A percentile compares a stretch with the other conserved stretches of the same genome.
These are phyloP conservation scores for Suhomyces guaymorum DNA, from an alignment of 1,139 yeast species.

Conservation along the genomic window DNA sequence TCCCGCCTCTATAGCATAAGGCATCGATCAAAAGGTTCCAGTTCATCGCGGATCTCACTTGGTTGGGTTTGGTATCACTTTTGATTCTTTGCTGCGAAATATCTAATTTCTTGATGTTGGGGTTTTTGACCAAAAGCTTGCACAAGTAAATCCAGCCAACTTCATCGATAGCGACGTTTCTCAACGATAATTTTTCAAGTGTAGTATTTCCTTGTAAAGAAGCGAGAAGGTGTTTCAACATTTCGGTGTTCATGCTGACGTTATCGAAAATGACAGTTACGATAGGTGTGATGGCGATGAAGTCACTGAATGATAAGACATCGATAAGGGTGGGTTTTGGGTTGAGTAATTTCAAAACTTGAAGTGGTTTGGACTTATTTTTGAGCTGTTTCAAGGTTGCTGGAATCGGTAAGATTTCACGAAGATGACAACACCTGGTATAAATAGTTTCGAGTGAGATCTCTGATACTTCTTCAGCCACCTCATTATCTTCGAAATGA, in stretches of 20 bases:
- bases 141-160: constrained; percentile 77
- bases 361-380: constrained; percentile 72
- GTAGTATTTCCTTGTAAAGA: constrained; percentile 58
- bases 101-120: constrained; percentile 65
- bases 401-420: constrained; percentile 91
- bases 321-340: constrained; percentile 92
- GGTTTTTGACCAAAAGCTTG: constrained; percentile 63
- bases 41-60: constrained; percentile 66
- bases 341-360: constrained; percentile 74
- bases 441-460: constrained; percentile 71
- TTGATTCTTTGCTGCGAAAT: constrained; percentile 74
- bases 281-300: constrained; percentile 80
- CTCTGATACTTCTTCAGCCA: constrained; percentile 21
- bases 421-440: constrained; percentile 87
- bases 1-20: constrained; percentile 60
- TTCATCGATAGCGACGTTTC: constrained; percentile 74
- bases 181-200: constrained; percentile 69
- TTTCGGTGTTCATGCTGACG: constrained; percentile 74
- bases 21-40: constrained; percentile 73
- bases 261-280: constrained; percentile 79
- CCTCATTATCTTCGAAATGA: constrained; percentile 43
- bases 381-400: constrained; percentile 85
- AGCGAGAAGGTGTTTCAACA: constrained; percentile 69
- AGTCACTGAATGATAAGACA: constrained; percentile 83
- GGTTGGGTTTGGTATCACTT: constrained; percentile 45